phyloP scores from a whole-genome alignment of 805 yeast species.

The Millerozyma miso region DNA sequence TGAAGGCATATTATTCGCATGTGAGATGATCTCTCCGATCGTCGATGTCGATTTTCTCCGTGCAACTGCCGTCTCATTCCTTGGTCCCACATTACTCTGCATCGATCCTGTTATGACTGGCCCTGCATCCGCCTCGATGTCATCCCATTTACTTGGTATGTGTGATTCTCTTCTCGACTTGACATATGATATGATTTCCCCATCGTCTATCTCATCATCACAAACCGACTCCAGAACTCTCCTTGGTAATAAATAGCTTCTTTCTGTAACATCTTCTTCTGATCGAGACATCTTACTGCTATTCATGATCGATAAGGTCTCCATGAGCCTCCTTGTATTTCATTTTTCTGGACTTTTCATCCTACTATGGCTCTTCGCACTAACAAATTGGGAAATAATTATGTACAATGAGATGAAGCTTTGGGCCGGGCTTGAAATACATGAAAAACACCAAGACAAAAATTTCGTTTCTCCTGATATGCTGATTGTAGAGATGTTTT shows the following conservation, averaged over 20 bases:
- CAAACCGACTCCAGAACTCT: background rate
- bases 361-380: background rate
- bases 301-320: no score
- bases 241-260: background rate
- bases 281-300: background rate
- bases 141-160: constrained; percentile 8
- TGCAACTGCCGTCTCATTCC: background rate
- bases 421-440: no score
- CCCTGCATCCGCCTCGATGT: background rate
- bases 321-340: no score
- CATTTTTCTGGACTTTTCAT: background rate
- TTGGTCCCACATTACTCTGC: background rate
- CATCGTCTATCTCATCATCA: constrained; percentile 22
- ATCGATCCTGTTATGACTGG: background rate
- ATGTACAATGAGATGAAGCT: no score
- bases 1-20: constrained; percentile 14
- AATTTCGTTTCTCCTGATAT: no score
- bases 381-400: background rate
- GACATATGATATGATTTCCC: constrained; percentile 35
- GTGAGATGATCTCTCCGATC: background rate
- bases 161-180: constrained; percentile 38
- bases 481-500: no score
- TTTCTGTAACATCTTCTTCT: background rate
- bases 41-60: background rate
- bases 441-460: no score